Evolutionary conservation across 192 early-diverging fungal species (phyloP).

Genomic region (Rhizophagus prolifer): DNA sequence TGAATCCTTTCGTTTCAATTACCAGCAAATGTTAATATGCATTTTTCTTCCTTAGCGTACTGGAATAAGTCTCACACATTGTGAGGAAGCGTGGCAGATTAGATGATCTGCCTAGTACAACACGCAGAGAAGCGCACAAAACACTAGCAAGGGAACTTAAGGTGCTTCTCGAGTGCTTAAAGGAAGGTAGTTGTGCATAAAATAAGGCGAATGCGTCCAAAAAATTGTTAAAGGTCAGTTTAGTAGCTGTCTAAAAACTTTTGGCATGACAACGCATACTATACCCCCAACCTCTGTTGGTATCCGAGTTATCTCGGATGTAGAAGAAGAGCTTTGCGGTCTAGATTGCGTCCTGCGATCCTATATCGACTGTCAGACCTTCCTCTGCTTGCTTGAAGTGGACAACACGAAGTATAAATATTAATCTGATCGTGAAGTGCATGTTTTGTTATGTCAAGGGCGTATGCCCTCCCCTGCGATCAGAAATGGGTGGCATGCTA

Average conservation of each 20-base stretch:
- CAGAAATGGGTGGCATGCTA: no score
- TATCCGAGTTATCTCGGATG: no score
- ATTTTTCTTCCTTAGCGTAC: constrained; percentile 25
- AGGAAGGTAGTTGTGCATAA: constrained; percentile 1
- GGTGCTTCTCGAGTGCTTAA: not conserved
- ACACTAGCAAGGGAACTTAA: constrained; percentile 17
- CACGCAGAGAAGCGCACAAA: no score
- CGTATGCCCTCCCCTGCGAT: no score
- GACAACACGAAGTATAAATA: no score
- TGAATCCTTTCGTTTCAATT: not conserved
- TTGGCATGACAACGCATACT: no score
- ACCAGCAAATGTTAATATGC: not conserved
- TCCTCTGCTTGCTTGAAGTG: constrained; percentile 20
- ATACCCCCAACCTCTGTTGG: no score
- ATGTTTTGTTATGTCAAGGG: no score
- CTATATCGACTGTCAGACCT: constrained; percentile 6
- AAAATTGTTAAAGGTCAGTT: constrained; percentile 13
- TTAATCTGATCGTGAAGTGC: no score
- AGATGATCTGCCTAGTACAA: no score
- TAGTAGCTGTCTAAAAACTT: not conserved
- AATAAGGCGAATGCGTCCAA: constrained; percentile 2
- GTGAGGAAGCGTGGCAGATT: constrained; percentile 25
- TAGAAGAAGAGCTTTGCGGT: no score
- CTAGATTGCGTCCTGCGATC: not conserved
- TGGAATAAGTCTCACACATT: not conserved